phyloP scores from a whole-genome alignment of 2,329 filamentous ascomycete species.

The Fusarium metavorans region DNA sequence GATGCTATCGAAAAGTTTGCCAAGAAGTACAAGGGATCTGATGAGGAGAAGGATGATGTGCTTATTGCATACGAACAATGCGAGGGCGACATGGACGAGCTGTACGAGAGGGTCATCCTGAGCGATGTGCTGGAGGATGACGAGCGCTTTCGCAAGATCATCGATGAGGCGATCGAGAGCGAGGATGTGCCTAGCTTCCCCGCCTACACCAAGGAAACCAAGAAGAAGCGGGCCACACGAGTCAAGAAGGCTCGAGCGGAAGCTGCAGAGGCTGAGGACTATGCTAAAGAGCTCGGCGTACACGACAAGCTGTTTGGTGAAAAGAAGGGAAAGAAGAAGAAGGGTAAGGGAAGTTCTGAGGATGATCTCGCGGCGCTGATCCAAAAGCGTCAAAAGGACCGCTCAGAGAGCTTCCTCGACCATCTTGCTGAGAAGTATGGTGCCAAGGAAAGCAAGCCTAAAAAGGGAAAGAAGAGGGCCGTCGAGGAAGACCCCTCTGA shows the following conservation, averaged over 20 bases:
- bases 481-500: constrained; percentile 75
- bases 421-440: constrained; percentile 82
- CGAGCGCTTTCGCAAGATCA: constrained; percentile 82
- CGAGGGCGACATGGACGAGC: constrained; percentile 79
- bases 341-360: constrained; percentile 59
- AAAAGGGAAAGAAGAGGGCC: constrained; percentile 65
- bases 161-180: constrained; percentile 81
- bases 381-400: constrained; percentile 73
- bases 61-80: constrained; percentile 79
- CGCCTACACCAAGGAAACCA: constrained; percentile 80
- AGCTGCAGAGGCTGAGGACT: constrained; percentile 77
- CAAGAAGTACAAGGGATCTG: constrained; percentile 83
- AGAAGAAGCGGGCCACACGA: constrained; percentile 70
- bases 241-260: constrained; percentile 74
- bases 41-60: constrained; percentile 85
- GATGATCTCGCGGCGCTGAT: constrained; percentile 79
- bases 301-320: constrained; percentile 75
- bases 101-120: constrained; percentile 90
- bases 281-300: constrained; percentile 80
- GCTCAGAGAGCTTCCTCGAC: constrained; percentile 74
- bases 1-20: constrained; percentile 83
- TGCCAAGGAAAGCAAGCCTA: constrained; percentile 54
- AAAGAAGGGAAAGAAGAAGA: constrained; percentile 60
- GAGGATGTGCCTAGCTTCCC: constrained; percentile 75
- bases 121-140: constrained; percentile 88